Base-by-base conservation (phyloP, 805 yeast species). In the Starmera dryadoides region DNA sequence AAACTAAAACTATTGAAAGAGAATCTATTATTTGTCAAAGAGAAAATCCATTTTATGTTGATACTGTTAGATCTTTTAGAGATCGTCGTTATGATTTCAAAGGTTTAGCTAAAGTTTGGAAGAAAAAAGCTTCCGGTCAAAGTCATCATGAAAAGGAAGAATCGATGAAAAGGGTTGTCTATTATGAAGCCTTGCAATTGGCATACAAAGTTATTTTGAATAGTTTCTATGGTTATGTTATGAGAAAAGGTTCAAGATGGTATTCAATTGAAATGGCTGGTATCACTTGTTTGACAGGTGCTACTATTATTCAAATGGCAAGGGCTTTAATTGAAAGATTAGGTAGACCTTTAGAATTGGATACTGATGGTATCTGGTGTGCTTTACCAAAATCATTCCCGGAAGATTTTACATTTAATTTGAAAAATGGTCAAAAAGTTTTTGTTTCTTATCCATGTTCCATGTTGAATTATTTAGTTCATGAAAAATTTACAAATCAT, bases 221-320 rank as follows among this genome's bases (percentile, higher is more conserved):
- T 56, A 91, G 98, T 0, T 93, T 93, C 58, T 93, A 93, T 53
- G 99, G 99, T 36, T 93, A 93, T 54, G 98, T 93, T 12, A 93
- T 93, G 98, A 77, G 99, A 62, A 93, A 93, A 54, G 99, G 98
- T 30, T 93, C 98, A 0, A 73, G 99, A 43, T 93, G 99, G 99
- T 93, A 89, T 54, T 93, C 98, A 0, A 88, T 93, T 93, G 98
- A 93, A 60, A 93, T 94, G 98, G 99, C 98, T 0, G 99, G 99
- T 46, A 93, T 93, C 16, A 93, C 99, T 0, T 94, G 98, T 71
- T 70, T 89, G 36, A 93, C 98, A 0, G 99, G 99, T 38, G 96
- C 98, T 1, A 87, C 95, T 0, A 93, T 93, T 51, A 93, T 93
- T 67, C 98, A 94, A 62, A 85, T 91, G 93, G 99, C 99, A 0